These are phyloP conservation scores for Calycina herbarum DNA, from an alignment of 2,329 filamentous ascomycete genomes.

Conservation along the genomic window DNA sequence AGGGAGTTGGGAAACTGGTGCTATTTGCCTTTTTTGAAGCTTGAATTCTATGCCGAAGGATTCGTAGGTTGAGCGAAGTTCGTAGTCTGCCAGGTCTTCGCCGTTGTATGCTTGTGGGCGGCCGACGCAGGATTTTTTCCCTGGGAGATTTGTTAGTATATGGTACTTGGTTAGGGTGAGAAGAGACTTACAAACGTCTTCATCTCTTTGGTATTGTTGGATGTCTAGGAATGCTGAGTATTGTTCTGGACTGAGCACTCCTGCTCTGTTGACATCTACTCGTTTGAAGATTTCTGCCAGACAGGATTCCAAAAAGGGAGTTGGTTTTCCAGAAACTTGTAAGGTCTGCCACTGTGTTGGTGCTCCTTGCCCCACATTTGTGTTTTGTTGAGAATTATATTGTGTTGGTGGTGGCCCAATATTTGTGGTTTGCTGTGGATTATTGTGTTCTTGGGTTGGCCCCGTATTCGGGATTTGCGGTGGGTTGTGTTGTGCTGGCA, in stretches of 20 bases:
- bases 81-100: constrained; percentile 19
- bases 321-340: constrained; percentile 8
- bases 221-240: constrained; percentile 20
- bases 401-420: not conserved
- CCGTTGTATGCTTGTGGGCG: constrained; percentile 9
- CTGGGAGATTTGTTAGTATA: constrained; percentile 5
- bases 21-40: not conserved
- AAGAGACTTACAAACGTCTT: constrained; percentile 17
- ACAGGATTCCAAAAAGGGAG: constrained; percentile 9
- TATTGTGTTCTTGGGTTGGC: not conserved
- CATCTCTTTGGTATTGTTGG: constrained; percentile 15
- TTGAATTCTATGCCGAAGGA: constrained; percentile 19
- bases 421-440: not conserved
- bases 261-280: constrained; percentile 13
- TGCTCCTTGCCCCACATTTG: not conserved
- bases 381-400: not conserved
- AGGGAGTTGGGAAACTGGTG: not conserved
- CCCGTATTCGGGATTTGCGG: not conserved
- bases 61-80: constrained; percentile 17
- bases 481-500: not conserved
- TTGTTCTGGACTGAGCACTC: constrained; percentile 19
- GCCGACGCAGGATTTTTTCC: constrained; percentile 7
- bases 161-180: not conserved
- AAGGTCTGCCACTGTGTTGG: constrained; percentile 17
- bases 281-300: constrained; percentile 13